Conservation (phyloP, 371 early-diverging fungal genomes). For the Conidiobolus incongruus region DNA sequence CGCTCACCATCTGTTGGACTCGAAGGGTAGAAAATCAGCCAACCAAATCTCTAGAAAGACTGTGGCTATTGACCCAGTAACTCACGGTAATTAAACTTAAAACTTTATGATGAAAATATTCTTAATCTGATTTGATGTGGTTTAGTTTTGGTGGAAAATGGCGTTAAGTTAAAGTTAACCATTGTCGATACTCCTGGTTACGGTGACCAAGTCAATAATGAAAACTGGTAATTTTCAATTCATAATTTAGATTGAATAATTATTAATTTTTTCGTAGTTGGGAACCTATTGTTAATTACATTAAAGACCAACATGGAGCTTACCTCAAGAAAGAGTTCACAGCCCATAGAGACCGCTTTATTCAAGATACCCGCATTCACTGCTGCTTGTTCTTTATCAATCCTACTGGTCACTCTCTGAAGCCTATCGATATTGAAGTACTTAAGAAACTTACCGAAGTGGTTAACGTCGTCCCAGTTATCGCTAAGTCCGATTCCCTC, state of each 20-base stretch:
- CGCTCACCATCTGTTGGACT: conserved; percentile 63
- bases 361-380: conserved; percentile 67
- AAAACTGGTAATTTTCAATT: conserved; percentile 35
- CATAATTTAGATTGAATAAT: background rate
- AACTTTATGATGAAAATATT: background rate
- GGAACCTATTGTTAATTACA: conserved; percentile 76
- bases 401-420: conserved; percentile 52
- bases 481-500: conserved; percentile 71
- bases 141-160: conserved; percentile 58
- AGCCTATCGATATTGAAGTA: conserved; percentile 55
- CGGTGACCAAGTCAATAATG: conserved; percentile 71
- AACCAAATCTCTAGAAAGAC: conserved; percentile 60
- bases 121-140: background rate
- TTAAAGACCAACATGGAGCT: conserved; percentile 77
- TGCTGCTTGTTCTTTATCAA: conserved; percentile 53
- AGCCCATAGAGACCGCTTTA: conserved; percentile 58
- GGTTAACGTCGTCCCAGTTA: conserved; percentile 60
- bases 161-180: conserved; percentile 59
- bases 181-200: conserved; percentile 67
- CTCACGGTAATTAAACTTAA: conserved; percentile 23
- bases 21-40: conserved; percentile 48
- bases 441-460: conserved; percentile 46
- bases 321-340: conserved; percentile 73
- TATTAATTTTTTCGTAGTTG: conserved; percentile 20
- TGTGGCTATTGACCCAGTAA: conserved; percentile 60